Evolutionary conservation across 106 monocot genomes (phyloP), one percentile per base, ranked within the genome.

Genomic region (Cymbidium sinense): DNA sequence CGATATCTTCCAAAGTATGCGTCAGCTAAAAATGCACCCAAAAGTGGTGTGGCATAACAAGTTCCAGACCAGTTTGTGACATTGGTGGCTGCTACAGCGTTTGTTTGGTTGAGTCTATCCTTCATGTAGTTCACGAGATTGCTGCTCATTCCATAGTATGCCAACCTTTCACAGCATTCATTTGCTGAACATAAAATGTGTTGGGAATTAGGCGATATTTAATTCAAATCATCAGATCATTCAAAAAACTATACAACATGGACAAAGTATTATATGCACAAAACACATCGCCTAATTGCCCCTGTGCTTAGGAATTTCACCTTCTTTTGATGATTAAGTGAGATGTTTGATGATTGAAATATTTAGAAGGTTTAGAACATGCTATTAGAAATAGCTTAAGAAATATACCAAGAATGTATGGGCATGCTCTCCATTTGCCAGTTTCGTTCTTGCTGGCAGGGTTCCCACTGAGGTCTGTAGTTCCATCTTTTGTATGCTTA

Each of bases 61-160:
- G 89, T 89, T 18, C 89, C 89, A 2, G 81, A 79, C 89, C 89
- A 89, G 78, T 89, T 86, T 0, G 84, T 86, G 51, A 89, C 89
- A 43, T 84, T 89, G 58, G 84, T 86, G 17, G 84, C 80, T 27
- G 89, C 89, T 0, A 36, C 50, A 17, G 79, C 10, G 27, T 70
- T 86, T 21, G 77, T 75, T 77, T 81, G 71, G 41, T 84, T 44
- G 55, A 89, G 86, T 0, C 71, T 75, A 17, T 54, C 58, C 75
- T 86, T 84, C 81, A 89, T 81, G 73, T 67, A 89, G 73, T 89
- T 86, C 81, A 89, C 86, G 74, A 89, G 75, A 76, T 89, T 89
- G 70, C 86, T 89, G 83, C 89, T 86, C 86, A 89, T 86, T 17
- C 89, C 89, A 43, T 89, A 89, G 67, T 89, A 89, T 15, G 89